Percentiles rank a stretch among this genome's conserved stretches.
phyloP scores from a whole-genome alignment of 2,329 filamentous ascomycete genomes.

The Aureobasidium sp. region DNA sequence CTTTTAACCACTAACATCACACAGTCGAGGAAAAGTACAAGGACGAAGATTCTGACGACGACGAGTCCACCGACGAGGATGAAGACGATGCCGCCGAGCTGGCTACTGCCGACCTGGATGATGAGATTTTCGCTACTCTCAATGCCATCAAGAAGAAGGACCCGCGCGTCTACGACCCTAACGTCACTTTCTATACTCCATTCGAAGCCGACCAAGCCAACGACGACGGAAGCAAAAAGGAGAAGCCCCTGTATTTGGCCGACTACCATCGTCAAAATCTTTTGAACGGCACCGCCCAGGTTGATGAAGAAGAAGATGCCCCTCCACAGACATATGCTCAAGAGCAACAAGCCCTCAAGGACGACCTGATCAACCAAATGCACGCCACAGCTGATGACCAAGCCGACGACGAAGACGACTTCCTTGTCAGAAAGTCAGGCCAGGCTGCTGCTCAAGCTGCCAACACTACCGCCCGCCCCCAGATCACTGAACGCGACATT shows the following conservation, averaged over 20 bases:
- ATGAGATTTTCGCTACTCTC: slow-evolving; percentile 78
- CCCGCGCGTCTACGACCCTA: slow-evolving; percentile 77
- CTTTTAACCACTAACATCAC: slow-evolving; percentile 11
- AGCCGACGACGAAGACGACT: slow-evolving; percentile 51
- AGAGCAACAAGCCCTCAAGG: slow-evolving; percentile 78
- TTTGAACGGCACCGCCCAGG: slow-evolving; percentile 60
- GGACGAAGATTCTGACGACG: slow-evolving; percentile 43
- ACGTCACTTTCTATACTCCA: slow-evolving; percentile 67
- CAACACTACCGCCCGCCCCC: neutral
- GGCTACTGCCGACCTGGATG: slow-evolving; percentile 75
- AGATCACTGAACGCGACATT: slow-evolving; percentile 54
- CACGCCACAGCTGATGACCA: slow-evolving; percentile 50
- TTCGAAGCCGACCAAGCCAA: slow-evolving; percentile 45
- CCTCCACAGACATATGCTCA: slow-evolving; percentile 68
- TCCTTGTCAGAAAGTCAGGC: slow-evolving; percentile 64
- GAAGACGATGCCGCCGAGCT: slow-evolving; percentile 89
- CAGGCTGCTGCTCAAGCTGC: slow-evolving; percentile 19
- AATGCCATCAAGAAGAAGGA: slow-evolving; percentile 85
- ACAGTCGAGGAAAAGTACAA: slow-evolving; percentile 84
- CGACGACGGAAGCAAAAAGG: slow-evolving; percentile 30
- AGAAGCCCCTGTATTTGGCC: slow-evolving; percentile 75
- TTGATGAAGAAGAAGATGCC: slow-evolving; percentile 43
- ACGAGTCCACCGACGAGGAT: slow-evolving; percentile 62
- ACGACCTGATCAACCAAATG: slow-evolving; percentile 70
- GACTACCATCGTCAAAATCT: slow-evolving; percentile 92